A percentile compares a stretch with the other conserved stretches of the same genome.
phyloP scores from a whole-genome alignment of 2,329 filamentous ascomycete genomes.

The Microcyclospora pomicola region DNA sequence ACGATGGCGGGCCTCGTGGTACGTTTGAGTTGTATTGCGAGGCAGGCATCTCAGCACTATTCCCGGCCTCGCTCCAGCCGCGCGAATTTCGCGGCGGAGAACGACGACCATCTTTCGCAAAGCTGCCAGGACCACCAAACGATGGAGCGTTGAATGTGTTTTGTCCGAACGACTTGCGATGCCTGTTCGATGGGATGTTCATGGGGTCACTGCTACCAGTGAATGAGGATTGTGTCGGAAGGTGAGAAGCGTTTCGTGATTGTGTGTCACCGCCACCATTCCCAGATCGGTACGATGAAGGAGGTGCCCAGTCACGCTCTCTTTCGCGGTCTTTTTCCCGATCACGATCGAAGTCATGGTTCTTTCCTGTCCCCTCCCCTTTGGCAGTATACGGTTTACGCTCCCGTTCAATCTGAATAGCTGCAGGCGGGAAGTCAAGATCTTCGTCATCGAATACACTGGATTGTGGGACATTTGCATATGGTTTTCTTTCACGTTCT shows the following conservation, averaged over 20 bases:
- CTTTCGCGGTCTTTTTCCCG: background rate
- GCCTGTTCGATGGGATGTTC: constrained; percentile 10
- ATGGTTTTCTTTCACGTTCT: constrained; percentile 29
- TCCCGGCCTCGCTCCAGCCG: constrained; percentile 14
- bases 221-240: constrained; percentile 7
- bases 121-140: constrained; percentile 3
- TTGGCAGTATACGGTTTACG: constrained; percentile 49
- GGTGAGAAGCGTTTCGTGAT: constrained; percentile 8
- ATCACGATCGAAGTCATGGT: constrained; percentile 26
- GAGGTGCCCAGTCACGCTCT: constrained; percentile 1
- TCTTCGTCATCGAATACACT: constrained; percentile 24
- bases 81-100: constrained; percentile 12
- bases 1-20: too few species aligned
- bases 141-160: constrained; percentile 1
- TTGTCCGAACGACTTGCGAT: constrained; percentile 6
- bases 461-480: constrained; percentile 19
- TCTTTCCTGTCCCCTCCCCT: constrained; percentile 43
- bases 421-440: constrained; percentile 15
- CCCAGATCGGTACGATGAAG: constrained; percentile 3
- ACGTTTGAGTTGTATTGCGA: constrained; percentile 15
- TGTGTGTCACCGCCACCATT: background rate
- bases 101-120: constrained; percentile 9
- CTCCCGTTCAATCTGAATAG: constrained; percentile 48
- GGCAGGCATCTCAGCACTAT: constrained; percentile 12
- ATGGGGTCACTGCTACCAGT: constrained; percentile 9